Evolutionary conservation across 1,139 yeast species (phyloP).

Genomic region (Yamadazyma membranifaciens): DNA sequence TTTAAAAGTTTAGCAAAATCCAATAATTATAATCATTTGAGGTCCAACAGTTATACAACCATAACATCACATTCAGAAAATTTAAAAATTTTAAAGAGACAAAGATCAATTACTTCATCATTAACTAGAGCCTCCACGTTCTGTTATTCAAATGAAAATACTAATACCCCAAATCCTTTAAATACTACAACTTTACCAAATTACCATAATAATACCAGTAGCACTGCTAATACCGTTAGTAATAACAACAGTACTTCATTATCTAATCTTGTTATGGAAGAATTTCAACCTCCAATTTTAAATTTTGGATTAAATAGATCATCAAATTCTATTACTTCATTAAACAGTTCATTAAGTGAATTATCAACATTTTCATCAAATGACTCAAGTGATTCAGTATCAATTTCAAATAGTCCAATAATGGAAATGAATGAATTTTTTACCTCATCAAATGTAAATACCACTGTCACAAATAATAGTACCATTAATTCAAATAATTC

Average conservation of each 20-base stretch:
- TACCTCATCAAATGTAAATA: slow-evolving; percentile 6
- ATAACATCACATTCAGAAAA: slow-evolving; percentile 29
- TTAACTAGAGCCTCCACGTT: slow-evolving; percentile 22
- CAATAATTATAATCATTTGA: slow-evolving; percentile 25
- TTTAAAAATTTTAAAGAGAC: slow-evolving; percentile 37
- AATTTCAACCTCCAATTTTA: slow-evolving; percentile 35
- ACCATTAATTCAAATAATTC: not conserved
- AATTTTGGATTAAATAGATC: slow-evolving; percentile 26
- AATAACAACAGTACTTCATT: not conserved
- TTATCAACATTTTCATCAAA: slow-evolving; percentile 19
- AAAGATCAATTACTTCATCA: slow-evolving; percentile 22
- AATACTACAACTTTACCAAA: not conserved
- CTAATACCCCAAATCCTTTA: slow-evolving; percentile 1
- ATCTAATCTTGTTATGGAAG: slow-evolving; percentile 5
- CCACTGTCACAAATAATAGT: slow-evolving; percentile 2
- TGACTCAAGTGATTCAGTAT: slow-evolving; percentile 17
- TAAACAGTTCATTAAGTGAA: slow-evolving; percentile 17
- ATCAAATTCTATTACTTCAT: slow-evolving; percentile 19
- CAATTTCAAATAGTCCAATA: slow-evolving; percentile 18
- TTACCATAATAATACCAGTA: slow-evolving; percentile 7
- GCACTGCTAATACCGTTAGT: not conserved
- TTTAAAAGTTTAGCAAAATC: slow-evolving; percentile 51
- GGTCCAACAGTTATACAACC: slow-evolving; percentile 35
- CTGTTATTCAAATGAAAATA: slow-evolving; percentile 15
- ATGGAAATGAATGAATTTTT: slow-evolving; percentile 18